These are phyloP conservation scores for Populus hybrid DNA, from an alignment of 441 rosid species.

Conservation along the genomic window DNA sequence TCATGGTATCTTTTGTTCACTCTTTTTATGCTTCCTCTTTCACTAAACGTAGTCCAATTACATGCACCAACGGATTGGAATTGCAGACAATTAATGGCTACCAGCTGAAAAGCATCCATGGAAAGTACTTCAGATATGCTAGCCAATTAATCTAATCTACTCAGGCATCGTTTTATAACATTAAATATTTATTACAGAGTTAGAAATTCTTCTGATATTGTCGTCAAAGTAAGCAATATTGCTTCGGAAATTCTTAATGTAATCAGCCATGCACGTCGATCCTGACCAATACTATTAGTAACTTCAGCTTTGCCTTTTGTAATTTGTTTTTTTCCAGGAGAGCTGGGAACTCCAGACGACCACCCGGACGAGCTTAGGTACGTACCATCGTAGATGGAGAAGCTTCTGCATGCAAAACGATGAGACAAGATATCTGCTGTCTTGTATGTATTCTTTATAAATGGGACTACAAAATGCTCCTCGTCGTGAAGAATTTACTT, in stretches of 20 bases:
- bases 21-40: background rate
- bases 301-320: conserved; percentile 1
- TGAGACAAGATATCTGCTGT: conserved; percentile 15
- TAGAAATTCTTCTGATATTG: background rate
- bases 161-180: background rate
- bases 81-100: background rate
- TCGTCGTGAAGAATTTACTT: conserved; percentile 11
- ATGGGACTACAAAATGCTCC: conserved; percentile 11
- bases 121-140: background rate
- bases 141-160: background rate
- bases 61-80: background rate
- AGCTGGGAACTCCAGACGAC: conserved; percentile 51
- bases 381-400: conserved; percentile 4
- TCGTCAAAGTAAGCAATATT: background rate
- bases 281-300: background rate
- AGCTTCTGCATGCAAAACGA: conserved; percentile 5
- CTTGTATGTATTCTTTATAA: conserved; percentile 32
- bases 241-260: background rate
- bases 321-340: conserved; percentile 27
- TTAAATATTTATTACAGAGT: background rate
- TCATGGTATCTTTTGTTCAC: conserved; percentile 7
- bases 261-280: background rate
- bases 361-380: conserved; percentile 46
- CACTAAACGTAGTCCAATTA: background rate
- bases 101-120: background rate